A percentile compares a stretch with the other conserved stretches of the same genome.
Conservation (phyloP, 495 filamentous ascomycete genomes). For the Usnea hakonensis region DNA sequence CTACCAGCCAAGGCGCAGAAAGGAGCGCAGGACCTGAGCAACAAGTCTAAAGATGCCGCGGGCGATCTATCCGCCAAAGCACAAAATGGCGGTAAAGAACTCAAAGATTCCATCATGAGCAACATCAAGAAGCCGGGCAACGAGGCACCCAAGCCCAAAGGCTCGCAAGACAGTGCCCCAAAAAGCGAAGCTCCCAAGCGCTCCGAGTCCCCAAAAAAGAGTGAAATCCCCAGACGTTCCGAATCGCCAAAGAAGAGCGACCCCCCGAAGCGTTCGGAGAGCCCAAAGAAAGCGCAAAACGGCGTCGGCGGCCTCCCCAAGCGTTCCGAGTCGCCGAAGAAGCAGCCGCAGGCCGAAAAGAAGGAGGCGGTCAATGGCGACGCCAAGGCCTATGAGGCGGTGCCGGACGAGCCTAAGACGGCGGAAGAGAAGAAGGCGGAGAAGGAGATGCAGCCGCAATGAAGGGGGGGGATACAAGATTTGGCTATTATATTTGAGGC, state of each 20-base stretch:
- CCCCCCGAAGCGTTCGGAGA: neutral
- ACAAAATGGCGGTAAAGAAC: neutral
- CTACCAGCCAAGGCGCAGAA: constrained; percentile 15
- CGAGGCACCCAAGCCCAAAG: constrained; percentile 1
- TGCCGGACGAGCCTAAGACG: constrained; percentile 21
- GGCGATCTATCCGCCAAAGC: constrained; percentile 1
- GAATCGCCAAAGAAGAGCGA: neutral
- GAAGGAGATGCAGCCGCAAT: constrained; percentile 20
- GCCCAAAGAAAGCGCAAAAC: neutral
- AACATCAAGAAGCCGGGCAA: constrained; percentile 11
- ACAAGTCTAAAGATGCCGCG: constrained; percentile 11
- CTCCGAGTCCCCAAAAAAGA: neutral
- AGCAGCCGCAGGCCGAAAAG: constrained; percentile 4
- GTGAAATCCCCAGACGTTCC: neutral
- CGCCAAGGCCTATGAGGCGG: constrained; percentile 21
- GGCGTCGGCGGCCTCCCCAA: too few species aligned
- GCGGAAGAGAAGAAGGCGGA: constrained; percentile 21
- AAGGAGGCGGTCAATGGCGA: constrained; percentile 9
- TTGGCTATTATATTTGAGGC: neutral
- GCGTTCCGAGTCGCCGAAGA: constrained; percentile 3
- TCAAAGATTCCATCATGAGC: neutral
- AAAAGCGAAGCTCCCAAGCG: neutral
- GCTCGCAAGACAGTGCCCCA: neutral
- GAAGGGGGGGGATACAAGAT: neutral
- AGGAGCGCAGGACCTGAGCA: neutral